Evolutionary conservation across 2,329 filamentous ascomycete species (phyloP), one percentile per base, ranked within the genome.

Genomic region (Sporothrix pallida): DNA sequence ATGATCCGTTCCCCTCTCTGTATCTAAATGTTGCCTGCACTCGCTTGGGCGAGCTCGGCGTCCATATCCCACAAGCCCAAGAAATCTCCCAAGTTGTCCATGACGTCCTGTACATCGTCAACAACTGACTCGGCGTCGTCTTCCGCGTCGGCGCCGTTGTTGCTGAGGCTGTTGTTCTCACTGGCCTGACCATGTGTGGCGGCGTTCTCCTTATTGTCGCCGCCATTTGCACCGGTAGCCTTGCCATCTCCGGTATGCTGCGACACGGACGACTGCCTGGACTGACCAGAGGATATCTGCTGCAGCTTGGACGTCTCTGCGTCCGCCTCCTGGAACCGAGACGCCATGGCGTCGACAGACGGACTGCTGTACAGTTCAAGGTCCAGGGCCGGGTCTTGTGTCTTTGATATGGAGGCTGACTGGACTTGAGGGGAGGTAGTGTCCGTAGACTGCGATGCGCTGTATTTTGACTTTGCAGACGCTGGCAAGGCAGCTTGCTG

Each of bases 291-390:
- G 2, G 60, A n/a, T n/a, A 37, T 67, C 70, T 52, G 65, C 50
- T 74, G 73, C 23, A 74, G 71, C 8, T 44, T 74, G 12, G 56
- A 44, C 8, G 60, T 42, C 2, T 75, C 63, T 1, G 72, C 73
- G n/a, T 87, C 86, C 6, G 84, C 86, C n/a, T 81, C 79, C 42
- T 83, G 79, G 74, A 88, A 88, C 7, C 84, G 84, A 74, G 85
- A 80, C 0, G 86, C 86, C 84, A 87, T 87, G 7, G 84, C 86
- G 72, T 80, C 82, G 17, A 85, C 75, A 0, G 77, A 78, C 7
- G 84, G 83, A 46, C 84, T 87, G 50, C 79, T 76, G 13, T 71
- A 71, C 3, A 67, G 42, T 20, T 67, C 62, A n/a, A 67, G 62
- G 48, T 67, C 62, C 42, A 48, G 62, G 6, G 42, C 42, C 5